Percentiles rank a stretch among this genome's conserved stretches.
These are phyloP conservation scores for Scytalidium lignicola DNA, from an alignment of 2,329 filamentous ascomycete species.

Conservation along the genomic window DNA sequence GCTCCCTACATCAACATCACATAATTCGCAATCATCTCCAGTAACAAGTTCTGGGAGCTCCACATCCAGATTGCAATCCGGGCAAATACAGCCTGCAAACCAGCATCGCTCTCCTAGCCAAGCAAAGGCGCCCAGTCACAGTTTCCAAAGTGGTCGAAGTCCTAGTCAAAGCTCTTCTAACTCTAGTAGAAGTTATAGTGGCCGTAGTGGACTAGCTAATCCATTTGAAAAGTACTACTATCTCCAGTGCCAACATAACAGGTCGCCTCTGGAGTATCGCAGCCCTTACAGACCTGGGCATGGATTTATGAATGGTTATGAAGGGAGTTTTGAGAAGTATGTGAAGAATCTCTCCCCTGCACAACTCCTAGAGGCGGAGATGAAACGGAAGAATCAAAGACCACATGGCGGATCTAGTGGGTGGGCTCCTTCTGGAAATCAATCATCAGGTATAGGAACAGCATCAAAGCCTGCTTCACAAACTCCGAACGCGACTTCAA, in stretches of 20 bases:
- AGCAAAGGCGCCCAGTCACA: background rate
- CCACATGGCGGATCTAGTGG: background rate
- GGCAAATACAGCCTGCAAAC: background rate
- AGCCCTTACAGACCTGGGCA: constrained; percentile 52
- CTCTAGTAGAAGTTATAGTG: background rate
- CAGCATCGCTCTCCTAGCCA: constrained; percentile 10
- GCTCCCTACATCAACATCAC: background rate
- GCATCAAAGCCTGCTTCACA: background rate
- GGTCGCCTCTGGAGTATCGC: constrained; percentile 50
- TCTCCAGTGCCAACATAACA: constrained; percentile 56
- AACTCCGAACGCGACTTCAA: background rate
- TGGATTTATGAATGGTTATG: constrained; percentile 58
- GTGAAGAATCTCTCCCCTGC: constrained; percentile 9
- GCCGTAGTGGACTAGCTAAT: constrained; percentile 8
- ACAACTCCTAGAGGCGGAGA: background rate
- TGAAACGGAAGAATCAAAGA: background rate
- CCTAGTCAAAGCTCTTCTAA: background rate
- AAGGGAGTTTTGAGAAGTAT: constrained; percentile 34
- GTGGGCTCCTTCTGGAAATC: background rate
- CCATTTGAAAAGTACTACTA: constrained; percentile 37
- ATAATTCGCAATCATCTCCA: background rate
- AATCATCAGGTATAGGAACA: background rate
- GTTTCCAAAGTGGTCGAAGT: background rate
- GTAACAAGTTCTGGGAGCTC: background rate
- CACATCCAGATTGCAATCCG: background rate